Evolutionary conservation across 169 alveolate species (phyloP), one percentile per base, ranked within the genome.

Genomic region (Besnoitia besnoiti): DNA sequence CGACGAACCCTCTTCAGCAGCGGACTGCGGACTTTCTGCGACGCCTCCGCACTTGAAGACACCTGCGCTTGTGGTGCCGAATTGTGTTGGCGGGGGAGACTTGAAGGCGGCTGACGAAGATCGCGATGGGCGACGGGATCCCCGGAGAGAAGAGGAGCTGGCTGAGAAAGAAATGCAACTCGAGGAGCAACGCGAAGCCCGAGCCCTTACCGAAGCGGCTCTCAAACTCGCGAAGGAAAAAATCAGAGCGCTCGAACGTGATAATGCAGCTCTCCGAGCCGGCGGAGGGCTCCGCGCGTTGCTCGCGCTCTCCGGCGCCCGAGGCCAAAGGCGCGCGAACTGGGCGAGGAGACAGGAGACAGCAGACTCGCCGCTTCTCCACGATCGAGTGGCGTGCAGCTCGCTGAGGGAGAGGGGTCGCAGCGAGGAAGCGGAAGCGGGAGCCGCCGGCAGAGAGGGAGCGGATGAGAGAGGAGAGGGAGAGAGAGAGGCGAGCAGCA

Each of bases 121-220:
- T 1, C 30, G 67, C 12, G 67, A 55, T n/a, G 3, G 67, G 67
- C 30, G 67, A 19, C 4, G n/a, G 30, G 24, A n/a, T n/a, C 21
- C 21, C 40, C 44, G n/a, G 80, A 67, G 44, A 35, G 44, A 67
- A 14, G 80, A n/a, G 80, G 44, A 3, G 10, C n/a, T 35, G 39
- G 44, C 14, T 2, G 80, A n/a, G 8, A 67, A 14, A 5, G 39
- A 67, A 7, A 30, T 35, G 80, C 14, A 67, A 24, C 44, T 67
- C 80, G 80, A 67, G 21, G 47, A 67, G n/a, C 80, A 67, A 42
- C 80, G 44, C 44, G 80, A 67, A n/a, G 80, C 80, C n/a, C n/a
- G 19, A 0, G 80, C 40, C 3, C 3, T 35, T n/a, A 42, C 80
- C 21, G 80, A 67, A 16, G 80, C 80, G 10, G 80, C 80, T 0